Evolutionary conservation across 441 rosid species (phyloP), one percentile per base, ranked within the genome.

Genomic region (Corymbia citriodora): DNA sequence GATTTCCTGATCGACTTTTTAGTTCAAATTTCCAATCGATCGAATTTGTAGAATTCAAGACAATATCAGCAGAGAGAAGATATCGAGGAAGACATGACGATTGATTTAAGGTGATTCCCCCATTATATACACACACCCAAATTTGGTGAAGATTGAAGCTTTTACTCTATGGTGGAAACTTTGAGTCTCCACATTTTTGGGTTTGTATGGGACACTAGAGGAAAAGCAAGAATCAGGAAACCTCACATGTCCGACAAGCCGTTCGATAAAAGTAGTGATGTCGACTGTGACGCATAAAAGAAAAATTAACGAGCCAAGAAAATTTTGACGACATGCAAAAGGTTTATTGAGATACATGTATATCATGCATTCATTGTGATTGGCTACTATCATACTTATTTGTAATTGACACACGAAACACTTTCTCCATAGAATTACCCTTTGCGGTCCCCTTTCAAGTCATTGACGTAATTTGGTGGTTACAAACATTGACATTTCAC

Each of bases 201-300:
- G 85, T 21, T 9, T 21, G 50, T 25, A 3, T 13, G 17, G 85
- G 52, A 79, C 52, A 45, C 23, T 13, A 23, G 52, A 45, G n/a
- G 17, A 40, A 79, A 79, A 79, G 52, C 2, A 21, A 7, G 52
- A 23, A 79, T 0, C 49, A 45, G 10, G 2, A 45, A 79, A 79
- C 6, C 49, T 14, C 10, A 45, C 52, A 12, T 45, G 48, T 18
- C 7, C 13, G 10, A 40, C 18, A 21, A 3, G 50, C 31, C 79
- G 31, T 17, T 31, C 2, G 1, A 6, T 4, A 40, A 68, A 68
- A 68, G 19, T 10, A 17, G 21, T 68, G 79, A 68, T 16, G 0
- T 31, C 3, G 33, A 0, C 40, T 31, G 0, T 68, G 21, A 68
- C 2, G 0, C 15, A n/a, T 14, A 29, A 29, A 29, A 59, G 23